Conservation (phyloP, 768 basidiomycete genomes). For the Suillus sp. region DNA sequence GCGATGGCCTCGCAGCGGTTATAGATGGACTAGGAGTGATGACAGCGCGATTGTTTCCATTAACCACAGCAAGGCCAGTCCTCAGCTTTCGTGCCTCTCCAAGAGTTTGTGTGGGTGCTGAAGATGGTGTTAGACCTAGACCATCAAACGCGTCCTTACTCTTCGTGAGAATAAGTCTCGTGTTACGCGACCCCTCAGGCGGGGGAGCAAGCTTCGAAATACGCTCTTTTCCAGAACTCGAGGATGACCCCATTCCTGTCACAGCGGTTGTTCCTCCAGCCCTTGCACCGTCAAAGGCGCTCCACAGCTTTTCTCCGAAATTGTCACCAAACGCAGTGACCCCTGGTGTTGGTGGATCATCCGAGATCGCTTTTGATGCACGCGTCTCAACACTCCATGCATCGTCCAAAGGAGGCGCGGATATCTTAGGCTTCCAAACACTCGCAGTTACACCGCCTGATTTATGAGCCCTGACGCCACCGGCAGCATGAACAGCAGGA, state of each 20-base stretch:
- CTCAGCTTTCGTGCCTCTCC: conserved; percentile 74
- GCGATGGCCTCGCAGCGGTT: conserved; percentile 20
- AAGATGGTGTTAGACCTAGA: conserved; percentile 52
- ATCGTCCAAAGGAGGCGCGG: conserved; percentile 31
- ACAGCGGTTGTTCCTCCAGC: conserved; percentile 9
- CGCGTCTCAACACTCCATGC: conserved; percentile 43
- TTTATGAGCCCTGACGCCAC: conserved; percentile 23
- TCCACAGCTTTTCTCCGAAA: conserved; percentile 60
- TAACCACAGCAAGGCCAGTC: conserved; percentile 63
- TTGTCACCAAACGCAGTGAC: conserved; percentile 65
- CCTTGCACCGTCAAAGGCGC: conserved; percentile 43
- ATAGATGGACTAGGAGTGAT: conserved; percentile 19
- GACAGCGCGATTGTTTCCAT: conserved; percentile 36
- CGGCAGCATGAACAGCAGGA: conserved; percentile 14
- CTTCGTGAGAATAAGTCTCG: conserved; percentile 35
- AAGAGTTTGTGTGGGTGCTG: conserved; percentile 61
- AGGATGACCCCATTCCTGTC: conserved; percentile 4
- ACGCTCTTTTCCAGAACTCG: conserved; percentile 19
- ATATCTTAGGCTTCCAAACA: conserved; percentile 33
- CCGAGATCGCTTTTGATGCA: conserved; percentile 25
- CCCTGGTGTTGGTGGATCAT: conserved; percentile 26
- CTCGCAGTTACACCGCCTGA: conserved; percentile 28
- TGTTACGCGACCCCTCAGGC: conserved; percentile 33
- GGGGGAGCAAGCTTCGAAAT: conserved; percentile 29
- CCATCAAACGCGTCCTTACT: conserved; percentile 82